Conservation (phyloP, 202 grass and related monocot species). For the Carex arenaria region DNA sequence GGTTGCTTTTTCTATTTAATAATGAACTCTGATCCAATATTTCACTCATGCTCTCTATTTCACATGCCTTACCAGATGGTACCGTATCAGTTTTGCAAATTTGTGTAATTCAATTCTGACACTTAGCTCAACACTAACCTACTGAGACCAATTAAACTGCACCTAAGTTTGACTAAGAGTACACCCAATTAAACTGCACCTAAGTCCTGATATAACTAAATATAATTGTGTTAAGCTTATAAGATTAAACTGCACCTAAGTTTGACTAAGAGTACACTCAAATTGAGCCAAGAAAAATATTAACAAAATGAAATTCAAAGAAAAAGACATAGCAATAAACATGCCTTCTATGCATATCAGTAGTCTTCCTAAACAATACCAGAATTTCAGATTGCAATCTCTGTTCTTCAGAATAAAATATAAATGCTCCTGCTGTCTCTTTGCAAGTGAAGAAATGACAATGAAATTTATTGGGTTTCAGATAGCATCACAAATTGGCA, state of each 20-base stretch:
- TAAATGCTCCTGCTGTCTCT: background rate
- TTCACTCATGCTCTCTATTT: background rate
- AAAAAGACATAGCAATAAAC: background rate
- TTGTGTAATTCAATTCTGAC: background rate
- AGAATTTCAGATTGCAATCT: background rate
- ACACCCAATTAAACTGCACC: no score
- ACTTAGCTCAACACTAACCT: background rate
- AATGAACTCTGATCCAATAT: background rate
- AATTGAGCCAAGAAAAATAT: background rate
- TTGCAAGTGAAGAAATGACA: background rate
- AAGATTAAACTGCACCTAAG: background rate
- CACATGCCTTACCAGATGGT: background rate
- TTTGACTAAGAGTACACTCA: background rate
- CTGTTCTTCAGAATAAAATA: background rate
- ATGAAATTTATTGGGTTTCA: constrained; percentile 34
- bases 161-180: no score
- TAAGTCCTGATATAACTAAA: background rate
- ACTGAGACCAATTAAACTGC: background rate
- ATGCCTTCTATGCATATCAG: background rate
- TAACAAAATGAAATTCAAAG: background rate
- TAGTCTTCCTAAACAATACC: background rate
- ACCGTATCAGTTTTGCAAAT: background rate
- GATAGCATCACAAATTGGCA: constrained; percentile 77
- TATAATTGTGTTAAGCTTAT: background rate
- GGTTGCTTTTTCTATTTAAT: constrained; percentile 34